Evolutionary conservation across 2,329 filamentous ascomycete species (phyloP).

Genomic region (Penicillium sp.): DNA sequence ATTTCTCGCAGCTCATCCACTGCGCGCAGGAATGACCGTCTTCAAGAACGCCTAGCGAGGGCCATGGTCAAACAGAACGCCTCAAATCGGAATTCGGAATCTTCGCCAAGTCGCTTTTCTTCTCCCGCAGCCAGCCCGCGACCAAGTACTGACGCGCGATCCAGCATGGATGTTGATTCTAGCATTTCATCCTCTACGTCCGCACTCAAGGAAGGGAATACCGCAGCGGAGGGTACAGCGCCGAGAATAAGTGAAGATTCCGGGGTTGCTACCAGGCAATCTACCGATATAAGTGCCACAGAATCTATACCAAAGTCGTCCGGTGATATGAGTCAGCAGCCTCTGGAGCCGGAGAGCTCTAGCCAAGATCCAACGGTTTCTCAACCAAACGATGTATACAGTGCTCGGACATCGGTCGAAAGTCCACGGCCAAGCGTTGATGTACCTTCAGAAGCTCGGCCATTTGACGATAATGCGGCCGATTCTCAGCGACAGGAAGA

Average conservation of each 20-base stretch:
- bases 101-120: slow-evolving; percentile 47
- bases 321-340: slow-evolving; percentile 7
- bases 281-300: slow-evolving; percentile 22
- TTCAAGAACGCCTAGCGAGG: slow-evolving; percentile 84
- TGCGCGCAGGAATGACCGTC: slow-evolving; percentile 66
- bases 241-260: slow-evolving; percentile 32
- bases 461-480: slow-evolving; percentile 46
- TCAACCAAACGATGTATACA: neutral
- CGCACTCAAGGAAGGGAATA: slow-evolving; percentile 7
- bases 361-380: slow-evolving; percentile 8
- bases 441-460: slow-evolving; percentile 9
- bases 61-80: slow-evolving; percentile 70
- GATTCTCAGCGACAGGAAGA: slow-evolving; percentile 70
- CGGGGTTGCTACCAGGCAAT: slow-evolving; percentile 19
- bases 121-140: slow-evolving; percentile 50
- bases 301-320: slow-evolving; percentile 13
- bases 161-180: slow-evolving; percentile 36
- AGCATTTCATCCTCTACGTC: slow-evolving; percentile 20
- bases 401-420: slow-evolving; percentile 15
- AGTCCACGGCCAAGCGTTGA: slow-evolving; percentile 15
- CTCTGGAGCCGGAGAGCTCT: slow-evolving; percentile 1
- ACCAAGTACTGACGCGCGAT: slow-evolving; percentile 43
- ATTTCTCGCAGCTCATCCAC: slow-evolving; percentile 62
- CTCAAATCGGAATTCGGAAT: slow-evolving; percentile 45
- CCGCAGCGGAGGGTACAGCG: slow-evolving; percentile 7